Base-by-base conservation (phyloP, 495 filamentous ascomycete species). In the Penicillium manginii region DNA sequence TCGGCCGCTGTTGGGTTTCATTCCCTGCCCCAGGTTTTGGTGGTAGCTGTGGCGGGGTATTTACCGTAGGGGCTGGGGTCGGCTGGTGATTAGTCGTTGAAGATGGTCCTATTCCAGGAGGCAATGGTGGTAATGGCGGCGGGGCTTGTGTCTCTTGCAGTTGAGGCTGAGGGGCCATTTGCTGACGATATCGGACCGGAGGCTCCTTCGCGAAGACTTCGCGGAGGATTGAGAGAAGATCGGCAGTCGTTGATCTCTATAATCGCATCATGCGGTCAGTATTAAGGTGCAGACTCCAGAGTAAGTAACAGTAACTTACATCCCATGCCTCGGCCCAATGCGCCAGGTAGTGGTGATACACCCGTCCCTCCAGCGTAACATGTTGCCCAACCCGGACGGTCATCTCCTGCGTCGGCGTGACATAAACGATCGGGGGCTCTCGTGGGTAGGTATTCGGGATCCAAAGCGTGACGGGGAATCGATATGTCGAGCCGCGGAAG, bases 131-230 rank as follows among this genome's bases (percentile, higher is more conserved):
- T 46, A 88, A 71, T 32, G 88, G 89, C 22, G 89, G 86, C 55
- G 69, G 73, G 53, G 75, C 70, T 50, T 74, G 76, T 0, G 78
- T 69, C 51, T 80, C 78, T 39, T 76, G 68, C 18, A 73, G 66
- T 40, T 73, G 74, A 26, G 73, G 60, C 37, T 61, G 66, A 46
- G 62, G 66, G 55, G 66, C 54, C 50, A 74, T 74, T 54, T 80
- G 82, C 58, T 86, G 86, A 54, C 84, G 88, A 52, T 91, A 83
- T 55, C 91, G 84, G 21, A 97, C 91, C 0, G 94, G 94, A 23
- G 94, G 94, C 64, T 98, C 94, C 72, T 94, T 94, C 19, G 92
- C 87, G 68, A 98, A 98, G 2, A 97, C 83, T 56, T 93, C 91
- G 58, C 90, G 82, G 12, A 98, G 78, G 23, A 96, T 88, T 10